Conservation (phyloP, 257 asterid species). For the Thymus quinquecostatus region DNA sequence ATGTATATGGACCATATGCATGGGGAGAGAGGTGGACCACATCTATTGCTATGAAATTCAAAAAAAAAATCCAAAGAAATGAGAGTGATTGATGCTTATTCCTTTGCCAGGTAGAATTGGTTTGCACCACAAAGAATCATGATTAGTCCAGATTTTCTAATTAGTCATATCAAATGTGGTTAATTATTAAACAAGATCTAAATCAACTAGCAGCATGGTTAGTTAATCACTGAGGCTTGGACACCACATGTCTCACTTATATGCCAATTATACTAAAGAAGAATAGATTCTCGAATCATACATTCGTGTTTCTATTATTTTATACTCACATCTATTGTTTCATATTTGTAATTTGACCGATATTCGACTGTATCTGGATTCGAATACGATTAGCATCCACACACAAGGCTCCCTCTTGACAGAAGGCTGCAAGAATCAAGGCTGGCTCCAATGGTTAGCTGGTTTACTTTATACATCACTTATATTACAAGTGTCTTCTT, state of each 20-base stretch:
- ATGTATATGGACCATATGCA: background rate
- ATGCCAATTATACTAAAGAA: background rate
- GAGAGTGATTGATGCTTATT: slow-evolving; percentile 24
- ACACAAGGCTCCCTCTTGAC: background rate
- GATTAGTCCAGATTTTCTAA: slow-evolving; percentile 13
- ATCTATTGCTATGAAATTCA: background rate
- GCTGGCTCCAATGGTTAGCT: slow-evolving; percentile 18
- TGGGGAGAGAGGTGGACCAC: slow-evolving; percentile 38
- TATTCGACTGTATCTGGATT: background rate
- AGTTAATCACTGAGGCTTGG: background rate
- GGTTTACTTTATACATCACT: slow-evolving; percentile 19
- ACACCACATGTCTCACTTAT: background rate
- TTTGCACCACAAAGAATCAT: slow-evolving; percentile 20
- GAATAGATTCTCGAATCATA: background rate
- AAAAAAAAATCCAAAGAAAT: slow-evolving; percentile 30
- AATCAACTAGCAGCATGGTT: background rate
- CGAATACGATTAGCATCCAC: background rate
- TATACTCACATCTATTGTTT: no score
- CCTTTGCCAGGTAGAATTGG: slow-evolving; percentile 25
- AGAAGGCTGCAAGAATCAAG: background rate
- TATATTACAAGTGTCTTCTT: background rate
- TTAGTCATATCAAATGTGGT: no score
- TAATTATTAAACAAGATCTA: background rate
- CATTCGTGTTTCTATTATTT: no score
- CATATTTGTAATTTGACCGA: no score